Conservation (phyloP, 106 monocot species). For the Acorus calamus region DNA sequence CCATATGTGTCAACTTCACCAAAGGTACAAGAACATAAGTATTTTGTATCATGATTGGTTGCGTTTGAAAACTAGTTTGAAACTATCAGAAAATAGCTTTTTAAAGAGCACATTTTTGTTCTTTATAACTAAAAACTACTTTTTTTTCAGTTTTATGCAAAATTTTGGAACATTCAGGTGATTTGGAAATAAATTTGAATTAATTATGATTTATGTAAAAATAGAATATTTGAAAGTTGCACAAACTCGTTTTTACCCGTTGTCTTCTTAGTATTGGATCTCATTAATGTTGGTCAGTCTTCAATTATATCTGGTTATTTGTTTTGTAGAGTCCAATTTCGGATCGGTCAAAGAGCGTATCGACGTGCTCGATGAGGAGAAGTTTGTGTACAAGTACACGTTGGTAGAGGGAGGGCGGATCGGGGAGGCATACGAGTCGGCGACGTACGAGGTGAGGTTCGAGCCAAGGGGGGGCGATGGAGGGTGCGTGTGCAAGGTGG, state of each 20-base stretch:
- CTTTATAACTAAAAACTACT: too few relatives aligned
- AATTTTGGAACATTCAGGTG: too few relatives aligned
- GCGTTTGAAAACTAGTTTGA: background rate
- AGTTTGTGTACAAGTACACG: slow-evolving; percentile 5
- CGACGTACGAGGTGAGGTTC: slow-evolving; percentile 4
- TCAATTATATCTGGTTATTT: too few relatives aligned
- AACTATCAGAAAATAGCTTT: background rate
- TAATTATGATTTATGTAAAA: too few relatives aligned
- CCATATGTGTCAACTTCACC: slow-evolving; percentile 8
- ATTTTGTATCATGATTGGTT: too few relatives aligned
- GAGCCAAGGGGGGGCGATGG: background rate
- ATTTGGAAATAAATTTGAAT: too few relatives aligned
- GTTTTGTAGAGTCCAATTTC: background rate
- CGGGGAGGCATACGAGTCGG: slow-evolving; percentile 3
- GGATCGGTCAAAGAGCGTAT: slow-evolving; percentile 4
- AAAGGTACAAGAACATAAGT: slow-evolving; percentile 3
- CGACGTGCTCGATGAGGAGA: slow-evolving; percentile 16
- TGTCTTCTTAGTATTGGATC: too few relatives aligned
- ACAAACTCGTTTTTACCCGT: too few relatives aligned
- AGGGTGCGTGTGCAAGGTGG: slow-evolving; percentile 1
- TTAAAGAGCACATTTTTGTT: background rate
- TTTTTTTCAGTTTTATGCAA: background rate
- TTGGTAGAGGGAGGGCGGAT: slow-evolving; percentile 7
- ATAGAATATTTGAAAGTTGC: too few relatives aligned
- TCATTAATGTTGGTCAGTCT: too few relatives aligned